Evolutionary conservation across 2,329 filamentous ascomycete species (phyloP).

Genomic region (Xylaria multiplex): DNA sequence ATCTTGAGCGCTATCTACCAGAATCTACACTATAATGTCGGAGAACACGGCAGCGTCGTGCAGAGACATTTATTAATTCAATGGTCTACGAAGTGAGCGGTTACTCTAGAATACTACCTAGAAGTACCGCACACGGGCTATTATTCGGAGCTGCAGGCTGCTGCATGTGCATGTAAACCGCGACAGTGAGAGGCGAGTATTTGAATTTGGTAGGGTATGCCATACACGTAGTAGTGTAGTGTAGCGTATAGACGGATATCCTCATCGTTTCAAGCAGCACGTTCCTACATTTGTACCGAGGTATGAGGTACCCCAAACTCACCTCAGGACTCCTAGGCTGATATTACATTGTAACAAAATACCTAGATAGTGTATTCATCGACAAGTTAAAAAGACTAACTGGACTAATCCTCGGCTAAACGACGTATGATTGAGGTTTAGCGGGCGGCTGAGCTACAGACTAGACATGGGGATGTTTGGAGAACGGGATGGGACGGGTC

Average conservation of each 20-base stretch:
- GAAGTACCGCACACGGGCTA: neutral
- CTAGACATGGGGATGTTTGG: conserved; percentile 1
- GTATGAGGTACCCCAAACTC: no score
- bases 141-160: neutral
- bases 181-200: neutral
- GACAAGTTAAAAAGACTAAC: no score
- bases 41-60: neutral
- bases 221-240: no score
- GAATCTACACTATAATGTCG: neutral
- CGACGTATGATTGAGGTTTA: conserved; percentile 7
- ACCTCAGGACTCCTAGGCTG: no score
- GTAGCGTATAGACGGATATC: no score
- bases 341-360: no score
- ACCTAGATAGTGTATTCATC: no score
- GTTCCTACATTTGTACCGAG: no score
- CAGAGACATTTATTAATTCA: neutral
- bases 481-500: conserved; percentile 13
- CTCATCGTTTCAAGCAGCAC: no score
- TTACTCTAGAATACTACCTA: no score
- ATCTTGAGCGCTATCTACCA: neutral
- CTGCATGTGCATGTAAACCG: neutral
- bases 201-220: neutral
- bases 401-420: conserved; percentile 15
- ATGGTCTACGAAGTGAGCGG: neutral
- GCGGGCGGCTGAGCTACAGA: neutral